These are phyloP conservation scores for Dalechampia spathulata DNA, from an alignment of 441 rosid species.

Conservation along the genomic window DNA sequence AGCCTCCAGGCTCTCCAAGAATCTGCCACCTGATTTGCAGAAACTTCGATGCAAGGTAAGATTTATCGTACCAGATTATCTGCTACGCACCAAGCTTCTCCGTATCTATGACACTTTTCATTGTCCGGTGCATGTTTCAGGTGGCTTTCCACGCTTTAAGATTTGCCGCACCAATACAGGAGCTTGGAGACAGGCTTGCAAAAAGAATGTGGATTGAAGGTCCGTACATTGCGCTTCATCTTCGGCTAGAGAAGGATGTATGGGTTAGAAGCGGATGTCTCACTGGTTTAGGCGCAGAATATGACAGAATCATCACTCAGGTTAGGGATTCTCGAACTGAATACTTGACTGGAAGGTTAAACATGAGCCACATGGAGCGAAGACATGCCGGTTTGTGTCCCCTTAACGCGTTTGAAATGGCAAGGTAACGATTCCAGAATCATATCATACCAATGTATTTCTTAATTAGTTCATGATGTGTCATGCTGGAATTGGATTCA, in stretches of 20 bases:
- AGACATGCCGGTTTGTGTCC: slow-evolving; percentile 72
- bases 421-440: slow-evolving; percentile 31
- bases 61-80: not conserved
- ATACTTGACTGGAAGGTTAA: slow-evolving; percentile 56
- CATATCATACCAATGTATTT: not conserved
- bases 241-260: slow-evolving; percentile 78
- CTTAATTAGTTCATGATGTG: too few species aligned
- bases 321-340: slow-evolving; percentile 37
- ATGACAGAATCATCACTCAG: slow-evolving; percentile 37
- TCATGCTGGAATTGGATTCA: too few species aligned
- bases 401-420: slow-evolving; percentile 54
- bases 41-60: slow-evolving; percentile 84
- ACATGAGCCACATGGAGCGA: slow-evolving; percentile 45
- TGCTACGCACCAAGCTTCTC: not conserved
- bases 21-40: slow-evolving; percentile 76
- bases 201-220: slow-evolving; percentile 87
- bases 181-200: slow-evolving; percentile 58
- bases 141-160: slow-evolving; percentile 80
- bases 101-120: too few species aligned
- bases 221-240: slow-evolving; percentile 71
- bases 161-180: slow-evolving; percentile 51
- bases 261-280: slow-evolving; percentile 89
- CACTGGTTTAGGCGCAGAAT: slow-evolving; percentile 57
- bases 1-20: slow-evolving; percentile 76
- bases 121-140: slow-evolving; percentile 22